Percentiles rank a stretch among this genome's conserved stretches.
These are phyloP conservation scores for Botrytis byssoidea DNA, from an alignment of 2,329 filamentous ascomycete species.

Conservation along the genomic window DNA sequence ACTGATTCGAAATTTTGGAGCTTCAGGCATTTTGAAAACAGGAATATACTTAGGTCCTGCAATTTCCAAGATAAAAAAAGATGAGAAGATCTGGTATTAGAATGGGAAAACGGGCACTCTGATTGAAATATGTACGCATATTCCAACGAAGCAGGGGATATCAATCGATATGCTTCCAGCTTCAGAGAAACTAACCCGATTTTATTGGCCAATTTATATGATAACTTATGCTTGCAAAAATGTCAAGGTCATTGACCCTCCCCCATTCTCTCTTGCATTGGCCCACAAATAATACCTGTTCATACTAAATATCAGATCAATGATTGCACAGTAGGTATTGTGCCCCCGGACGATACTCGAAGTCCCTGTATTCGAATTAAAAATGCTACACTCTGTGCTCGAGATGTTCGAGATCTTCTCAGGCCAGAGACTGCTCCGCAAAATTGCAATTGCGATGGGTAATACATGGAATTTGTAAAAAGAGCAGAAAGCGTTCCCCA, in stretches of 20 bases:
- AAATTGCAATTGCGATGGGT: not conserved
- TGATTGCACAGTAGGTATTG: not conserved
- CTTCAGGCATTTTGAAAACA: not conserved
- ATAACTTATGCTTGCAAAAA: not conserved
- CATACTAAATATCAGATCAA: not conserved
- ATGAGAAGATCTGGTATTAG: not conserved
- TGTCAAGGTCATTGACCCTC: not conserved
- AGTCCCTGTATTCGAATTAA: not conserved
- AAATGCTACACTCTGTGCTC: not conserved
- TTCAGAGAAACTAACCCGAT: not conserved
- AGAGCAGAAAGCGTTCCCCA: not conserved
- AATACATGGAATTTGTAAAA: not conserved
- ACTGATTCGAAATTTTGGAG: constrained; percentile 21
- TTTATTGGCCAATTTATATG: not conserved
- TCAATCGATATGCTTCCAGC: not conserved
- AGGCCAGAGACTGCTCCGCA: not conserved
- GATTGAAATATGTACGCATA: not conserved
- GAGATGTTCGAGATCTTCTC: not conserved
- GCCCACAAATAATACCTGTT: not conserved
- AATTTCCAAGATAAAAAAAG: not conserved
- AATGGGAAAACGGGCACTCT: not conserved
- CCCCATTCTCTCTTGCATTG: not conserved
- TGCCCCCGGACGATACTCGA: not conserved
- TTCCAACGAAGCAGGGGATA: not conserved
- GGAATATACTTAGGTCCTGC: not conserved